phyloP scores from a whole-genome alignment of 257 asterid genomes.

The Solanum appendiculatum region DNA sequence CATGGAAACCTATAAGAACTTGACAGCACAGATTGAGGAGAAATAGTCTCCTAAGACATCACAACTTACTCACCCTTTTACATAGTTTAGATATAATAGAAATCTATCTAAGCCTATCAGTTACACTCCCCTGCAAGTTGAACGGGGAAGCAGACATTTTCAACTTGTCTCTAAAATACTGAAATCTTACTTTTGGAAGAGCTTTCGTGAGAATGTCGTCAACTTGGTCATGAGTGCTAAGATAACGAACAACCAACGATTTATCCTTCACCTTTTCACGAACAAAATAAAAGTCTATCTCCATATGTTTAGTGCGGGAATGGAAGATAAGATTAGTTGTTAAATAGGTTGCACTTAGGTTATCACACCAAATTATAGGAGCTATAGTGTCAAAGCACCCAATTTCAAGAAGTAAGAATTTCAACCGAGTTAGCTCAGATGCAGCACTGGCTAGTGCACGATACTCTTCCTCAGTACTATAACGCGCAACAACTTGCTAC shows the following conservation, averaged over 20 bases:
- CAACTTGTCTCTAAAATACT: background rate
- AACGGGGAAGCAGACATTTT: background rate
- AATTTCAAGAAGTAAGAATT: background rate
- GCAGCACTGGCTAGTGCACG: background rate
- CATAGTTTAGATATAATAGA: background rate
- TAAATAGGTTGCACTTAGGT: background rate
- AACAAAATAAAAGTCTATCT: background rate
- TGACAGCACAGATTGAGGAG: background rate
- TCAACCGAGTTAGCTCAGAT: background rate
- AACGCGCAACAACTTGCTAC: background rate
- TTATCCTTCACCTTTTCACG: background rate
- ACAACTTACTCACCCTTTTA: background rate
- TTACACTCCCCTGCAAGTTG: background rate
- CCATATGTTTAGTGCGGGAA: background rate
- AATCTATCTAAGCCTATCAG: background rate
- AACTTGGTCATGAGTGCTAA: background rate
- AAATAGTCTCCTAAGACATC: background rate
- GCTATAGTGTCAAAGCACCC: background rate
- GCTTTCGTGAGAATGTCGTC: background rate
- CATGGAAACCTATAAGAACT: background rate
- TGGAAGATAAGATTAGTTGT: background rate
- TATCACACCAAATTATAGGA: background rate
- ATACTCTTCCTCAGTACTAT: background rate
- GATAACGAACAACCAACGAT: background rate
- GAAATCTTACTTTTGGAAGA: background rate